These are phyloP conservation scores for Dictyostelium capitatum DNA, from an alignment of 78 protist species.

Conservation along the genomic window DNA sequence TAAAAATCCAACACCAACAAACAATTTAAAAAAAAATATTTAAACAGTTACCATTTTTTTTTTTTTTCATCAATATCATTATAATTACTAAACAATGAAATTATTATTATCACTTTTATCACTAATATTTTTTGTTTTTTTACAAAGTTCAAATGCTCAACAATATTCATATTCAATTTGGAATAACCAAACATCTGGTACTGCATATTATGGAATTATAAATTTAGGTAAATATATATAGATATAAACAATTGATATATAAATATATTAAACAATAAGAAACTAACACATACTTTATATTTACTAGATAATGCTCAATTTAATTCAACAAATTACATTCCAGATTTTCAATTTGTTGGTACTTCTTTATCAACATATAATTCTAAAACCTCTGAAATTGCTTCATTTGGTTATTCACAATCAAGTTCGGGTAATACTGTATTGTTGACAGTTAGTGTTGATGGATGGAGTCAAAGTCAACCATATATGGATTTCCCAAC, in stretches of 20 bases:
- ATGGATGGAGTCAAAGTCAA: neutral
- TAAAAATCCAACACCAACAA: too few relatives aligned
- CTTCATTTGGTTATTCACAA: neutral
- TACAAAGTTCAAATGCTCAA: neutral
- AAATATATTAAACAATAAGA: too few relatives aligned
- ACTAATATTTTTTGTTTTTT: neutral
- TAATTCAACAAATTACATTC: too few relatives aligned
- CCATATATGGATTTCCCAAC: neutral
- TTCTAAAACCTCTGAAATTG: neutral
- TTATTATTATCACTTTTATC: too few relatives aligned
- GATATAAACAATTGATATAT: too few relatives aligned
- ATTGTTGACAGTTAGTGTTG: neutral
- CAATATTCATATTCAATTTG: neutral
- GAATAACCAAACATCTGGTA: neutral
- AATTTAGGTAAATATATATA: neutral
- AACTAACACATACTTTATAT: too few relatives aligned
- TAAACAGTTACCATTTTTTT: too few relatives aligned
- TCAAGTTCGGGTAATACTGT: neutral
- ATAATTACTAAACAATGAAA: too few relatives aligned
- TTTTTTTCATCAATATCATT: too few relatives aligned
- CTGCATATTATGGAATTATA: neutral
- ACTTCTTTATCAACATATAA: neutral
- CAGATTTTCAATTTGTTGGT: neutral
- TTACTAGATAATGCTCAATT: too few relatives aligned
- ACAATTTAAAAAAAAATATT: too few relatives aligned